Conservation (phyloP, 805 yeast genomes). For the Kodamaea restingae region DNA sequence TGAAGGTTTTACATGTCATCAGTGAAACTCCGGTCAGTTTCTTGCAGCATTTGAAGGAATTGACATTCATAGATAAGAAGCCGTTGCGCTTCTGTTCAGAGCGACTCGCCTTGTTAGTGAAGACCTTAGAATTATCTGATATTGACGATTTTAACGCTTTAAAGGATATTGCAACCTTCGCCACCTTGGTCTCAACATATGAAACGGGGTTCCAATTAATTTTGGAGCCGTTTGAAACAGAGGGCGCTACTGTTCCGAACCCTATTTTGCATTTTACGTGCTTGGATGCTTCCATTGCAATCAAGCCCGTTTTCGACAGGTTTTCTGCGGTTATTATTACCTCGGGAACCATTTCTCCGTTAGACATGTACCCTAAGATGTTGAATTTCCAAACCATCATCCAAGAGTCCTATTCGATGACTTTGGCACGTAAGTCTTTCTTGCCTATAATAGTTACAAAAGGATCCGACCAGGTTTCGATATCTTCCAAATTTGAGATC, state of each 20-base stretch:
- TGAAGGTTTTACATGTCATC: slow-evolving; percentile 95
- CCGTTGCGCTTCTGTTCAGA: slow-evolving; percentile 92
- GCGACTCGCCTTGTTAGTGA: slow-evolving; percentile 77
- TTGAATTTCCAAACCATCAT: slow-evolving; percentile 87
- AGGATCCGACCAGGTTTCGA: slow-evolving; percentile 97
- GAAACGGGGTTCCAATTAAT: slow-evolving; percentile 90
- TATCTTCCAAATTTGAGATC: slow-evolving; percentile 92
- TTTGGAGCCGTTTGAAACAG: slow-evolving; percentile 93
- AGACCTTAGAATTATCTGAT: slow-evolving; percentile 83
- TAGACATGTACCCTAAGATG: slow-evolving; percentile 98
- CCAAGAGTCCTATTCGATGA: slow-evolving; percentile 94
- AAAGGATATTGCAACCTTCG: slow-evolving; percentile 95
- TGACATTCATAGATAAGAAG: slow-evolving; percentile 88
- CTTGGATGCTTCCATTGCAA: slow-evolving; percentile 95
- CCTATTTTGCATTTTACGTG: slow-evolving; percentile 93
- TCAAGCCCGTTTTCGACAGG: slow-evolving; percentile 92
- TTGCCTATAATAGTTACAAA: slow-evolving; percentile 94
- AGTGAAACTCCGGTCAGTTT: slow-evolving; percentile 97
- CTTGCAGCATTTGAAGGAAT: slow-evolving; percentile 84
- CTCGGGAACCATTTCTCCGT: slow-evolving; percentile 96
- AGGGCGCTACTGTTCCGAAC: slow-evolving; percentile 91
- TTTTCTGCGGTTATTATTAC: slow-evolving; percentile 92
- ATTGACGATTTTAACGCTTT: slow-evolving; percentile 90
- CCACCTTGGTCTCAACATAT: slow-evolving; percentile 91
- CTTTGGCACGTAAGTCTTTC: slow-evolving; percentile 86